phyloP scores from a whole-genome alignment of 352 stramenopile species.

The Pythium phragmiticola region DNA sequence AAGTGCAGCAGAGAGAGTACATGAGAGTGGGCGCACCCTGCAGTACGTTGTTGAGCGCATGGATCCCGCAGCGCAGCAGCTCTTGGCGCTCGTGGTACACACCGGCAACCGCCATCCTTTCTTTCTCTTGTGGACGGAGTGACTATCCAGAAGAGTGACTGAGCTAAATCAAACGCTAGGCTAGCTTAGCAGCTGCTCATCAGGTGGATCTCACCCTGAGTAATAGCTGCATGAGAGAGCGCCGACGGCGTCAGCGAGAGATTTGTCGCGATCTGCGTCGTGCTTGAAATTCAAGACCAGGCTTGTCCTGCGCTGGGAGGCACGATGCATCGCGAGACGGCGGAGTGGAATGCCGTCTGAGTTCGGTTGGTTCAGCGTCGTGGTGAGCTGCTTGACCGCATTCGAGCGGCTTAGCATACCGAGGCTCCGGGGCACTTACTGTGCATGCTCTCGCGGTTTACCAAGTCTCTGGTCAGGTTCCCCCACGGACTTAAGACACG shows the following conservation, averaged over 20 bases:
- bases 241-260: not conserved
- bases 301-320: not conserved
- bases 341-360: not conserved
- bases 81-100: conserved; percentile 77
- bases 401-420: not conserved
- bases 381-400: not conserved
- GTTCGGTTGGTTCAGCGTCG: not conserved
- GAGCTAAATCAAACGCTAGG: not conserved
- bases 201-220: no score
- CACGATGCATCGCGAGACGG: not conserved
- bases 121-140: not conserved
- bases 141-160: not conserved
- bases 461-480: no score
- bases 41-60: conserved; percentile 81
- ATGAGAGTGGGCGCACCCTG: conserved; percentile 38
- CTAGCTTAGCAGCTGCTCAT: not conserved
- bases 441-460: no score
- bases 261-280: not conserved
- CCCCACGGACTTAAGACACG: no score
- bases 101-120: not conserved
- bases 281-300: not conserved
- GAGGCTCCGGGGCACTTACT: not conserved
- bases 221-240: not conserved
- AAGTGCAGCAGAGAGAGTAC: no score
- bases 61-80: conserved; percentile 74